Base-by-base conservation (phyloP, 805 yeast species). In the Lachancea quebecensis region DNA sequence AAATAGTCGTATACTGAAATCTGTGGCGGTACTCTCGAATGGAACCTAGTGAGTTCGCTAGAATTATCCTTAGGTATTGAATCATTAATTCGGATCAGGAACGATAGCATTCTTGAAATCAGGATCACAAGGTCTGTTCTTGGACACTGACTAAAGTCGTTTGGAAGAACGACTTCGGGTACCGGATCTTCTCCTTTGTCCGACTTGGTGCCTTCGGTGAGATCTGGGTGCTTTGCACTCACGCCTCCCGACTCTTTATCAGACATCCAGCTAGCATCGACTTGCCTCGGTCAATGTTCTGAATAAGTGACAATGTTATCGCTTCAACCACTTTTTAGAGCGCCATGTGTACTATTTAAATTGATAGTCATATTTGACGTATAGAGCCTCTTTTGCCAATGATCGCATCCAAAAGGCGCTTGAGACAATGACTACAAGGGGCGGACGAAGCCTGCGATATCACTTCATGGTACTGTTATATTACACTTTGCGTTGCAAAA, bases 11-110 rank as follows among this genome's bases (percentile, higher is more conserved):
- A 77, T 12, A 89, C 78, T 5, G 95, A 82, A 37, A 91, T 91
- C 14, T 76, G 77, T 0, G 99, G 98, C 3, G 97, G 95, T 0
- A 91, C 81, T 50, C 97, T 74, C 3, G 97, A 89, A 63, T 91
- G 99, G 63, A 91, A 91, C 52, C 98, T 70, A 1, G 99, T 91
- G 42, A 93, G 72, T 37, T 57, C 44, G 51, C 64, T 46, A 25
- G 60, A 50, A 14, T 60, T 57, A 41, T 56, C 57, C 15, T 69
- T 68, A 16, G 44, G 21, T 16, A 42, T 42, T 2, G 53, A 45
- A 65, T 91, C 98, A 61, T 91, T 91, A 30, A 86, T 72, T 18
- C 70, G 64, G 11, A 90, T 86, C 18, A 91, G 72, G 35, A 86
- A 84, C 39, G 77, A 73, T 25, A 93, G 68, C 93, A 90, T 87